Conservation (phyloP, 2,329 filamentous ascomycete species). For the Aphanocladium album region DNA sequence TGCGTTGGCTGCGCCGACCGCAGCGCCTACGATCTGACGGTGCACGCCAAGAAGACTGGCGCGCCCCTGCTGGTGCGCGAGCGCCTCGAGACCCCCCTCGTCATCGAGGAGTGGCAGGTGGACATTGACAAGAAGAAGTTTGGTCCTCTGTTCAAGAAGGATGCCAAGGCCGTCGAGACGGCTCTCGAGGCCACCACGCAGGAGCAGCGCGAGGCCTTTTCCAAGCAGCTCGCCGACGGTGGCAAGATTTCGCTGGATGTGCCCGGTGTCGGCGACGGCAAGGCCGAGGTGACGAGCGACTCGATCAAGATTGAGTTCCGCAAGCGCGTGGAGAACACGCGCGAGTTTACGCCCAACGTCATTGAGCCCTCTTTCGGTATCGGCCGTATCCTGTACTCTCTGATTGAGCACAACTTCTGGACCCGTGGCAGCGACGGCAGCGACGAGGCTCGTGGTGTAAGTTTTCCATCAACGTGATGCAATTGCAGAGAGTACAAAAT, state of each 20-base stretch:
- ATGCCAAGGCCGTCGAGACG: conserved; percentile 78
- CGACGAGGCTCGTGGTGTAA: conserved; percentile 76
- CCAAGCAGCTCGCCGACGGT: conserved; percentile 64
- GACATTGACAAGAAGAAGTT: conserved; percentile 94
- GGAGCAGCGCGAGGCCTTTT: conserved; percentile 73
- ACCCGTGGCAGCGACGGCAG: conserved; percentile 59
- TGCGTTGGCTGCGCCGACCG: conserved; percentile 96
- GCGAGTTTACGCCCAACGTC: conserved; percentile 92
- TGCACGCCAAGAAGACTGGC: conserved; percentile 90
- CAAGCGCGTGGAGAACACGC: conserved; percentile 73
- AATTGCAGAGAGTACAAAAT: too few species aligned
- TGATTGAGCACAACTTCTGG: conserved; percentile 97
- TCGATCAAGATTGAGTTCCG: conserved; percentile 79
- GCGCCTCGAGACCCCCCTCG: conserved; percentile 69
- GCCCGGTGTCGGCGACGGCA: conserved; percentile 59
- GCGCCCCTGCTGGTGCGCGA: conserved; percentile 81
- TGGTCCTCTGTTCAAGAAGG: conserved; percentile 91
- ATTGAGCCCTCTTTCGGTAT: conserved; percentile 98
- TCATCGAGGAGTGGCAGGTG: conserved; percentile 81
- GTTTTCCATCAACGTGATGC: too few species aligned
- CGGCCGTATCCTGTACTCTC: conserved; percentile 84
- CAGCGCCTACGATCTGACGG: conserved; percentile 88
- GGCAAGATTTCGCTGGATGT: conserved; percentile 78
- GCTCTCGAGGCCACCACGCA: conserved; percentile 73
- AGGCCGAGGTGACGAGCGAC: conserved; percentile 74